Evolutionary conservation across 1,284 basidiomycete genomes (phyloP).

Genomic region (Pseudozyma hubeiensis): DNA sequence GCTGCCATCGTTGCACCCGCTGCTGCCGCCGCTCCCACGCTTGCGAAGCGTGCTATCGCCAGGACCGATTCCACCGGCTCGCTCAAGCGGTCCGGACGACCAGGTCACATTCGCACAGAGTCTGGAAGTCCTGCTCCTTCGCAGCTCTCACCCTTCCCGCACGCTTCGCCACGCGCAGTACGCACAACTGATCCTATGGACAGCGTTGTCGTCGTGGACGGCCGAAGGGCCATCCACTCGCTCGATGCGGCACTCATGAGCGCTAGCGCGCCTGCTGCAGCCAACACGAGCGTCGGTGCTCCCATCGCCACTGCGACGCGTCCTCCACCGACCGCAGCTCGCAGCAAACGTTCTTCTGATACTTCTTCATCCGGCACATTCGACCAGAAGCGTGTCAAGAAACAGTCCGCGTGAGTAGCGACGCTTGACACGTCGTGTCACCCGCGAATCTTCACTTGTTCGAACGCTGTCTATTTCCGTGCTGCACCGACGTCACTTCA

Average conservation of each 20-base stretch:
- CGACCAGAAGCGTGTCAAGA: constrained; percentile 50
- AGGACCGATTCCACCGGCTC: constrained; percentile 48
- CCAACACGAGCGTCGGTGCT: constrained; percentile 1
- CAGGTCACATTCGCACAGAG: constrained; percentile 34
- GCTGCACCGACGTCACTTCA: neutral
- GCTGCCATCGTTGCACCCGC: constrained; percentile 15
- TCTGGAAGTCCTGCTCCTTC: constrained; percentile 64
- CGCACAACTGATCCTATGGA: constrained; percentile 42
- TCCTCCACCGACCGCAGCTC: constrained; percentile 11
- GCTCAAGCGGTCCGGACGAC: constrained; percentile 30
- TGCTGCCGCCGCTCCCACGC: constrained; percentile 38
- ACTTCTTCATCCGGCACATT: constrained; percentile 13
- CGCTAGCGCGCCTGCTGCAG: constrained; percentile 54
- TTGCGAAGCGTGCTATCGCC: constrained; percentile 57
- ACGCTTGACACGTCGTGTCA: neutral
- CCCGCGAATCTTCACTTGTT: neutral
- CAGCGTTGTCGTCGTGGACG: constrained; percentile 35
- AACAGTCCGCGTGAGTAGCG: constrained; percentile 34
- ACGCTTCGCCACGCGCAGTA: constrained; percentile 50
- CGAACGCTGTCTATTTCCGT: neutral
- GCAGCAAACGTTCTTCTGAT: constrained; percentile 44
- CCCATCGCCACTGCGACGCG: constrained; percentile 3
- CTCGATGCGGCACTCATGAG: constrained; percentile 59
- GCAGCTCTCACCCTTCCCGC: constrained; percentile 64
- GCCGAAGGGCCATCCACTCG: constrained; percentile 34